Percentiles rank a stretch among this genome's conserved stretches.
Evolutionary conservation across 768 basidiomycete genomes (phyloP).

Genomic region (Boletus speciosus): DNA sequence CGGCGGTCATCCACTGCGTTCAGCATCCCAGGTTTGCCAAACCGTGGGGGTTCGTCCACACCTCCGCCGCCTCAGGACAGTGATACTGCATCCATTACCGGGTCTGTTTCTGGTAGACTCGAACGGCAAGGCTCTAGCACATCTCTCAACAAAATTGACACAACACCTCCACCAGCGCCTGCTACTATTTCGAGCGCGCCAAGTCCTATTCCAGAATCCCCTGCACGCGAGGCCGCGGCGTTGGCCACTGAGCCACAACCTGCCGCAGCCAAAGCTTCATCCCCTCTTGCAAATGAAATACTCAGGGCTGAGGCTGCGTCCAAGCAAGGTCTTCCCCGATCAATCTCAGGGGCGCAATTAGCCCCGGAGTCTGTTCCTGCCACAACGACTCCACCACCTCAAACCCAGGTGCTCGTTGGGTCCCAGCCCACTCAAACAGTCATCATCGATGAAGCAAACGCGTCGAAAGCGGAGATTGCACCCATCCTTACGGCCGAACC

Average conservation of each 20-base stretch:
- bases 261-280: slow-evolving; percentile 33
- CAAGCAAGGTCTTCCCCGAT: slow-evolving; percentile 15
- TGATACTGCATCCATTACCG: slow-evolving; percentile 25
- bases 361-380: slow-evolving; percentile 14
- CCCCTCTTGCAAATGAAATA: slow-evolving; percentile 40
- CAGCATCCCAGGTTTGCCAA: slow-evolving; percentile 36
- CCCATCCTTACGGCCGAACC: slow-evolving; percentile 49
- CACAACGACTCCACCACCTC: slow-evolving; percentile 12
- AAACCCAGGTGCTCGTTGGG: slow-evolving; percentile 1
- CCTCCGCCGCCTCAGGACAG: slow-evolving; percentile 26
- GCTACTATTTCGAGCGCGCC: slow-evolving; percentile 34
- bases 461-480: slow-evolving; percentile 38
- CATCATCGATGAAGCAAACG: slow-evolving; percentile 12
- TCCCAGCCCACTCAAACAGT: not conserved
- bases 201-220: slow-evolving; percentile 70
- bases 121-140: slow-evolving; percentile 29
- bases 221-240: slow-evolving; percentile 53
- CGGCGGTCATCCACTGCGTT: slow-evolving; percentile 60
- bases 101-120: slow-evolving; percentile 27
- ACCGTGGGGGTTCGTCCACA: slow-evolving; percentile 24
- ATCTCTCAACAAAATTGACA: slow-evolving; percentile 34
- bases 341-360: slow-evolving; percentile 20
- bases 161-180: slow-evolving; percentile 27
- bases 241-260: slow-evolving; percentile 29
- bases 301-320: slow-evolving; percentile 16